Conservation (phyloP, 345 rosid genomes). For the Populus tremula region DNA sequence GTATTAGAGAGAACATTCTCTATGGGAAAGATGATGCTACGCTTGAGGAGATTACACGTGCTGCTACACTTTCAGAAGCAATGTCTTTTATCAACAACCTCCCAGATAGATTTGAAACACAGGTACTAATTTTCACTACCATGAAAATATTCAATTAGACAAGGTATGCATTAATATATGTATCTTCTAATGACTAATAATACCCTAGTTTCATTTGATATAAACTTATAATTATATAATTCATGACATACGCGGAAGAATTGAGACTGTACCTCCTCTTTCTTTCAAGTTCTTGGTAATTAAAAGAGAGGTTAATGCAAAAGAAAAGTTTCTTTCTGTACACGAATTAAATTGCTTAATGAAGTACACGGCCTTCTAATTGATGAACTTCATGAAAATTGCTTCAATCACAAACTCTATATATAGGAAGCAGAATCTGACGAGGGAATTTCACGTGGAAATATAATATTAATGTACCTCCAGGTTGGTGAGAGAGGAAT, state of each 20-base stretch:
- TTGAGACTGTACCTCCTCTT: too few species aligned
- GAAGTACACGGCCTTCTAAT: background rate
- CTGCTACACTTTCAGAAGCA: constrained; percentile 90
- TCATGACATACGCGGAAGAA: too few species aligned
- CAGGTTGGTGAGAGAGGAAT: constrained; percentile 96
- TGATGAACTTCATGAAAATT: background rate
- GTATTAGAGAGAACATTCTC: constrained; percentile 77
- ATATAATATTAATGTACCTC: background rate
- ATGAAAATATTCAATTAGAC: too few species aligned
- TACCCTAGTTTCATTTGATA: too few species aligned
- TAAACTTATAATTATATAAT: too few species aligned
- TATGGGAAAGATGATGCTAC: constrained; percentile 87
- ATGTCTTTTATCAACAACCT: constrained; percentile 76
- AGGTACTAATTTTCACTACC: constrained; percentile 38
- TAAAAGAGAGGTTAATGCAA: too few species aligned
- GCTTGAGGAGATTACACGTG: constrained; percentile 57
- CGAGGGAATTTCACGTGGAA: background rate
- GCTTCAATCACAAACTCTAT: too few species aligned
- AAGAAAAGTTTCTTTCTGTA: background rate
- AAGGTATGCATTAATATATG: too few species aligned
- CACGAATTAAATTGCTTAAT: background rate
- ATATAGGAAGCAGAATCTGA: background rate
- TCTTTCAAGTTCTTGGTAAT: too few species aligned
- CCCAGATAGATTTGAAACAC: constrained; percentile 90
- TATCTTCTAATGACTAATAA: too few species aligned